Conservation (phyloP, 805 yeast genomes). For the Saccharomyces eubayanus region DNA sequence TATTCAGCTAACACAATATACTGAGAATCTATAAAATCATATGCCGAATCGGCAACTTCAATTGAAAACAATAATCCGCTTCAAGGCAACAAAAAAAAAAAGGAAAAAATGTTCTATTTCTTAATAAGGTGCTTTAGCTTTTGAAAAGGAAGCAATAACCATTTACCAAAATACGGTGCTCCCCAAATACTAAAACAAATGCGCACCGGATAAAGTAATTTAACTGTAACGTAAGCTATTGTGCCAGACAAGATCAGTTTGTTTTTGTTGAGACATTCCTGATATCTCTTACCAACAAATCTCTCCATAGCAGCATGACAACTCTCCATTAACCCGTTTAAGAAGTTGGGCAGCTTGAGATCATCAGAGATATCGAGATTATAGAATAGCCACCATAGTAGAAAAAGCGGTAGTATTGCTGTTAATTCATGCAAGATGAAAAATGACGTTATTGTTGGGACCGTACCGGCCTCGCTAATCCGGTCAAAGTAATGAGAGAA, state of each 20-base stretch:
- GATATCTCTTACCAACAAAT: conserved; percentile 35
- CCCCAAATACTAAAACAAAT: conserved; percentile 28
- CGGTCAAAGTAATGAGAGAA: conserved; percentile 21
- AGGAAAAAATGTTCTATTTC: background rate
- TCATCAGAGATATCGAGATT: conserved; percentile 35
- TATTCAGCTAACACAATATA: background rate
- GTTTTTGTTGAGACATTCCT: conserved; percentile 37
- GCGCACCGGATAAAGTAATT: conserved; percentile 34
- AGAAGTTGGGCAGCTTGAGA: conserved; percentile 16
- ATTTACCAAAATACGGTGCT: conserved; percentile 28
- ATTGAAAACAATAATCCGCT: background rate
- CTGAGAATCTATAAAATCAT: background rate
- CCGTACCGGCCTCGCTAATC: conserved; percentile 26
- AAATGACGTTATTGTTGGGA: conserved; percentile 45
- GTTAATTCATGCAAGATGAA: conserved; percentile 64
- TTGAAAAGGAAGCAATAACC: conserved; percentile 9
- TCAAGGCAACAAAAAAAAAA: background rate
- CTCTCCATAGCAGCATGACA: conserved; percentile 53
- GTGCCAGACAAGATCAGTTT: conserved; percentile 62
- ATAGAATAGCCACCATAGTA: conserved; percentile 60
- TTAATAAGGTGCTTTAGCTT: background rate
- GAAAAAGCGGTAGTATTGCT: conserved; percentile 63
- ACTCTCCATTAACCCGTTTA: conserved; percentile 38
- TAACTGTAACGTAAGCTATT: conserved; percentile 62
- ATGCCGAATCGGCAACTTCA: background rate